Base-by-base conservation (phyloP, 2,329 filamentous ascomycete genomes). In the Ramichloridium luteum region DNA sequence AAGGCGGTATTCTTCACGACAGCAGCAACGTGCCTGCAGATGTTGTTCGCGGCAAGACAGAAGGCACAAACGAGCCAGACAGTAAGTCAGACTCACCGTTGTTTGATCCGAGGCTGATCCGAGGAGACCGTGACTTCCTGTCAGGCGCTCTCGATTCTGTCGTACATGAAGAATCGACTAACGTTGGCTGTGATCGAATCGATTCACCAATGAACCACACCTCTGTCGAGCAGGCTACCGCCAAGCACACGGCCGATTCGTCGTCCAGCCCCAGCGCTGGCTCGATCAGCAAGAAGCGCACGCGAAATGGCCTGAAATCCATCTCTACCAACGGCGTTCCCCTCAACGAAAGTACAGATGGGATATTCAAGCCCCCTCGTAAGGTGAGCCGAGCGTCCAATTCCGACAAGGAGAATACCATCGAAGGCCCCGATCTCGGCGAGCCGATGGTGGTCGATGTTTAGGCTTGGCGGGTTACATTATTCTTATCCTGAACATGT, bases 251-350 rank as follows among this genome's bases (percentile, higher is more conserved):
- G 10, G 29, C 30, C 5, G 30, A 34, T 16, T 35, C 38, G 9
- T 36, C 36, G 13, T 41, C 40, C 28, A 44, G 43, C 16, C 38
- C 43, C 8, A 35, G 31, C 9, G 26, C 43, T 6, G 36, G 35
- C 15, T 31, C 37, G 13, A n/a, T n/a, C n/a, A 32, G 35, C 11
- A 49, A 44, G 34, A 52, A 52, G 40, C 44, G 48, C 16, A 49
- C 47, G 4, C 44, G 49, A 10, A 35, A 41, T 6, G 37, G 45
- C 13, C 31, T 48, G n/a, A 41, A 36, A 30, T 30, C 34, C 15
- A 30, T 47, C 27, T 40, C 36, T 16, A 27, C 45, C 31, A 41
- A 44, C 25, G 41, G 32, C 11, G 28, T 43, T 13, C 44, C 44
- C 5, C 46, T 43, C 13, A 44, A 45, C 2, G 44, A 43, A 31